Base-by-base conservation (phyloP, 306 rosid genomes). In the Pyrus pyrifolia region DNA sequence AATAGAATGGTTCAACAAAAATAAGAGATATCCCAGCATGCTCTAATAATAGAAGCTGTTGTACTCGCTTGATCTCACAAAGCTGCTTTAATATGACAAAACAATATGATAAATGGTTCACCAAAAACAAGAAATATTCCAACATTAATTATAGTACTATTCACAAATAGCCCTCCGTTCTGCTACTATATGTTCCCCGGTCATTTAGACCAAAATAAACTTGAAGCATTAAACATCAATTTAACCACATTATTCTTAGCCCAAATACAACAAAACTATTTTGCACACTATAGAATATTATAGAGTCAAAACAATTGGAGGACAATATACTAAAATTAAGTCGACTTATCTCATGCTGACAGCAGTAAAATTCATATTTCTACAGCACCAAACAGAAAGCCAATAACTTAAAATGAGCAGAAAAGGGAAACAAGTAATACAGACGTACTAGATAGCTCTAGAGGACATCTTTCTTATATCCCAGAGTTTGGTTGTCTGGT, bases 401-500 rank as follows among this genome's bases (percentile, higher is more conserved):
- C 31, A 44, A 38, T 67, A 64, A 29, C n/a, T n/a, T 10, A 25
- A 27, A 85, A 78, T 84, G 86, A 58, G 57, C 55, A 58, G 79
- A 25, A 73, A n/a, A 67, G 53, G 33, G 68, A 27, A 30, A 53
- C 30, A 71, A 71, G 75, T 52, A 52, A 31, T 0, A 31, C 70
- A 65, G 57, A 25, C 76, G 1, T 9, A 73, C 55, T 22, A 73
- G 42, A 73, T 63, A 71, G 86, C 80, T 69, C 74, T 87, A 71
- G 89, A 79, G 81, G 99, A 83, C 97, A 95, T 92, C 83, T 78
- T 89, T 76, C 97, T 82, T 74, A 95, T 92, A 81, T 92, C 97
- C 99, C 99, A 95, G 38, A 95, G 86, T 88, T 95, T 95, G 69
- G 86, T 95, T 66, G 91, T 81, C 88, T 95, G 99, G 79, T 95